phyloP scores from a whole-genome alignment of 768 basidiomycete genomes.

The Phanerodontia chrysosporium region DNA sequence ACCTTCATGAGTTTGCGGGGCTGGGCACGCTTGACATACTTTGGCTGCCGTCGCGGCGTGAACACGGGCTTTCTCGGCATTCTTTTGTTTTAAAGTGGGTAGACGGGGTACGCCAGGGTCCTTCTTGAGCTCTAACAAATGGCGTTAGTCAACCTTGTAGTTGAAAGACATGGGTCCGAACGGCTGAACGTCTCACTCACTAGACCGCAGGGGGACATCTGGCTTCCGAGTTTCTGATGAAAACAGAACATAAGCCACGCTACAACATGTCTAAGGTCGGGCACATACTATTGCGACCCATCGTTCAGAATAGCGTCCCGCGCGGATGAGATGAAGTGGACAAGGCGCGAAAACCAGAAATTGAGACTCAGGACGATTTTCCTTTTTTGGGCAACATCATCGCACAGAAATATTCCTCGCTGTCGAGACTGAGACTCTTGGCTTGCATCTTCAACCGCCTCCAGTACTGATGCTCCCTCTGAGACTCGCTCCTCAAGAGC shows the following conservation, averaged over 20 bases:
- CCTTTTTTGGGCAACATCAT: no score
- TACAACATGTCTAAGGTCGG: no score
- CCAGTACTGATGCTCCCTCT: no score
- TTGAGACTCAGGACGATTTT: no score
- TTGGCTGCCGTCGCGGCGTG: slow-evolving; percentile 22
- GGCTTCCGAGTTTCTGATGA: slow-evolving; percentile 35
- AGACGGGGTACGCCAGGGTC: slow-evolving; percentile 87
- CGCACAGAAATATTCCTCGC: no score
- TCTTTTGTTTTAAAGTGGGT: slow-evolving; percentile 61
- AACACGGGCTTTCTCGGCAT: slow-evolving; percentile 44
- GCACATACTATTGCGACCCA: slow-evolving; percentile 43
- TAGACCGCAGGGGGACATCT: slow-evolving; percentile 29
- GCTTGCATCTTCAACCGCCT: no score
- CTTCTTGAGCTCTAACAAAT: slow-evolving; percentile 67
- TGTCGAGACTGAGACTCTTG: no score
- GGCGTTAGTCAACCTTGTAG: background rate
- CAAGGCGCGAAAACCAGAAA: background rate
- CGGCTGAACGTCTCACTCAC: no score
- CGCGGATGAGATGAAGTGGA: background rate
- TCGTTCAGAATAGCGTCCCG: slow-evolving; percentile 15
- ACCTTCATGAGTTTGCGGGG: background rate
- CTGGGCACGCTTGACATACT: slow-evolving; percentile 27
- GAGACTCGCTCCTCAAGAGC: no score
- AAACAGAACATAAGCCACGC: no score
- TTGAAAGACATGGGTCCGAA: background rate